phyloP scores from a whole-genome alignment of 345 rosid species.

The Cardamine chenopodiifolia region DNA sequence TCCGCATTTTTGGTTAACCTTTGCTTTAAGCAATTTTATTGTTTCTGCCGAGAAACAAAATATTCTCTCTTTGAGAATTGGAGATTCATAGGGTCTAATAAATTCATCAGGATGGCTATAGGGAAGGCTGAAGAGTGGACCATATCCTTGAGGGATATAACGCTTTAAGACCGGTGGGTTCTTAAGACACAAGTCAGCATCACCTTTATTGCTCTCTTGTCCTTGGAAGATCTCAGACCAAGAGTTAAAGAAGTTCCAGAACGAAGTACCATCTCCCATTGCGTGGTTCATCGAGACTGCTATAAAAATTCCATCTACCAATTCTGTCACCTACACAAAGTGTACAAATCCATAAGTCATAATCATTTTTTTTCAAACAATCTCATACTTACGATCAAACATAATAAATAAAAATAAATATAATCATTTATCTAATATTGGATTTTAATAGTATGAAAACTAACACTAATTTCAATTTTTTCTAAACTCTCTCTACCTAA shows the following conservation, averaged over 20 bases:
- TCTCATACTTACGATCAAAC: too few species aligned
- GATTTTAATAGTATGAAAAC: too few species aligned
- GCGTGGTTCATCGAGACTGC: conserved; percentile 68
- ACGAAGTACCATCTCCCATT: conserved; percentile 69
- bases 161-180: conserved; percentile 52
- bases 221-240: conserved; percentile 69
- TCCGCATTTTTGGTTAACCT: conserved; percentile 50
- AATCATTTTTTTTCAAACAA: too few species aligned
- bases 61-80: conserved; percentile 54
- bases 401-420: too few species aligned
- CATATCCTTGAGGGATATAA: conserved; percentile 62
- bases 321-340: conserved; percentile 59
- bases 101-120: conserved; percentile 53
- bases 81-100: conserved; percentile 49
- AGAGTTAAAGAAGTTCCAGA: conserved; percentile 66
- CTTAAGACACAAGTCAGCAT: conserved; percentile 35
- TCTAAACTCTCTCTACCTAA: too few species aligned
- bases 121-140: conserved; percentile 54
- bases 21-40: conserved; percentile 53
- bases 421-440: too few species aligned
- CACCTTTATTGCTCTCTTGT: conserved; percentile 8
- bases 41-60: conserved; percentile 67
- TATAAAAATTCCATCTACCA: conserved; percentile 69
- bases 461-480: too few species aligned
- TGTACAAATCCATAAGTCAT: conserved; percentile 55